Base-by-base conservation (phyloP, 2,329 filamentous ascomycete genomes). In the Exophiala lecanii-corni region DNA sequence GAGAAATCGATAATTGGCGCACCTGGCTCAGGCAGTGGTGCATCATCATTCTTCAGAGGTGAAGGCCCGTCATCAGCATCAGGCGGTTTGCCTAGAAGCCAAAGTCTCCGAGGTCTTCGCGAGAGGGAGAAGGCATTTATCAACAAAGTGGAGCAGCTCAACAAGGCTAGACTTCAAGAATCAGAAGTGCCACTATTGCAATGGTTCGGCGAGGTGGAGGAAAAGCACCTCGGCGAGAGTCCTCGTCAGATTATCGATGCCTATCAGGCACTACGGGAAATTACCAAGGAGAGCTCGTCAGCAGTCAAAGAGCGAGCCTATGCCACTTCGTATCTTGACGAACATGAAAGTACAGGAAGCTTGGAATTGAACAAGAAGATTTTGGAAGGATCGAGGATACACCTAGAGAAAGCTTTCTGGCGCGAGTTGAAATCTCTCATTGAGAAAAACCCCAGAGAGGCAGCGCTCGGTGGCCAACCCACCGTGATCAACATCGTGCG, bases 401-500 rank as follows among this genome's bases (percentile, higher is more conserved):
- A 85, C 63, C 69, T 97, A 18, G 91, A 97, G 66, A 81, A 79
- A 57, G 78, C 84, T 51, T 96, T 94, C 63, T 81, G 85, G 60
- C 72, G 74, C 36, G 81, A 91, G 54, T 75, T 97, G 26, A 86
- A 95, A 60, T 75, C 72, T 7, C 72, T 85, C 30, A 84, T 98
- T 47, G 75, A 78, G 28, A 94, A 85, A 63, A 87, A 92, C 60
- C 89, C 89, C 2, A 80, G 84, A 42, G 89, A 96, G 60, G 91
- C 92, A 20, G 86, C 86, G 59, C 76, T 95, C 31, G 92, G 92
- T 47, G 92, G 92, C 52, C 79, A 89, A 30, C 92, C 92, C 1
- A 88, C 89, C 41, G 79, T 88, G 16, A 76, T 89, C 53, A 94
- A 86, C 71, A 94, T 94, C 68, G 84, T 96, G 59, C 87, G 87